Evolutionary conservation across 352 stramenopile genomes (phyloP), one percentile per base, ranked within the genome.

Genomic region (Pythium dissotocum): DNA sequence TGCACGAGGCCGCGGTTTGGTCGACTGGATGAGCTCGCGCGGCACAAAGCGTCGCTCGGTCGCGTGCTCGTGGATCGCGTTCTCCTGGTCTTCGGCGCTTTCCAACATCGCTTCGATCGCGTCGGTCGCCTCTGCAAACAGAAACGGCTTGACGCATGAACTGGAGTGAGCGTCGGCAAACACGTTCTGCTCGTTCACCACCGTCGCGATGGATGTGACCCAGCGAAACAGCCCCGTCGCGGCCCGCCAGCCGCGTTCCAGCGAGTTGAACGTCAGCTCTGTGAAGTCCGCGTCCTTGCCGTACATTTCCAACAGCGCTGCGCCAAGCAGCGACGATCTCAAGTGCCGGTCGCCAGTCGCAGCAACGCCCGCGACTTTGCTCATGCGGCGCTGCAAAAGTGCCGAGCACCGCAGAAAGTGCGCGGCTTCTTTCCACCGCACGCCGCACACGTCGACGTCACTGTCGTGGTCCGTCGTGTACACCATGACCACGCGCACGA

Each of bases 401-500:
- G 77, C 67, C 4, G 75, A 71, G 57, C 82, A 88, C 2, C 72
- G 62, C 5, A 95, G 64, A 52, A 89, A 94, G 1, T 69, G 65
- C 3, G 81, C 76, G 3, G 76, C 81, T 65, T 93, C 78, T n/a
- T 74, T 74, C 87, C 87, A 95, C 0, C 87, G 78, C 1, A 80
- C 70, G 8, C 71, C 77, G n/a, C 76, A 56, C 2, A 95, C 67
- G n/a, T 85, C 69, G 58, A 82, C 76, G 28, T 85, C 81, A 1
- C 73, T 58, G 61, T 91, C 81, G 4, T 57, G 51, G 57, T 93
- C 77, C 35, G 76, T 81, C 13, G 81, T 88, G 38, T 88, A 83
- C 16, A 93, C 58, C 73, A 90, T 89, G 8, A 95, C 58, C 16
- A 95, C 49, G 18, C 87, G 83, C 6, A 94, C 78, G 30, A 95